Conservation (phyloP, 495 filamentous ascomycete species). For the Penicillium robsamsonii region DNA sequence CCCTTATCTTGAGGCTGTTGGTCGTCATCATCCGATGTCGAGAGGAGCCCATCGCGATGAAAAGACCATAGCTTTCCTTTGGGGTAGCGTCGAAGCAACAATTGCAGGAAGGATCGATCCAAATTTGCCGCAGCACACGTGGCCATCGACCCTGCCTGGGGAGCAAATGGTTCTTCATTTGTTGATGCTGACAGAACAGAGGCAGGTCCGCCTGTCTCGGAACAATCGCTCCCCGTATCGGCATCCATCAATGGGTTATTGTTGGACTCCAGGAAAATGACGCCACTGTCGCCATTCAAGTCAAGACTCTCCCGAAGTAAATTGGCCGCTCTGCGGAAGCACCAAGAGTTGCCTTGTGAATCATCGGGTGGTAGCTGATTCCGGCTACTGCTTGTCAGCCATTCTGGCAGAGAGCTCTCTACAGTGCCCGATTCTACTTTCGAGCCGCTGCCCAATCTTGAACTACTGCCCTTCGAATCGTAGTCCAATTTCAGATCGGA, state of each 20-base stretch:
- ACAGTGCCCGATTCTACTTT: conserved; percentile 24
- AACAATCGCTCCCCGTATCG: conserved; percentile 37
- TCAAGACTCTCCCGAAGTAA: conserved; percentile 57
- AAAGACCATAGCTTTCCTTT: conserved; percentile 66
- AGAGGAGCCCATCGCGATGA: conserved; percentile 49
- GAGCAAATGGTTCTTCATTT: conserved; percentile 41
- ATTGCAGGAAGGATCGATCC: conserved; percentile 45
- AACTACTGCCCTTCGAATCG: background rate
- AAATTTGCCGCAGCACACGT: conserved; percentile 36
- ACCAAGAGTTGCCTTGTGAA: conserved; percentile 42
- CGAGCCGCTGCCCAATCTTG: conserved; percentile 5
- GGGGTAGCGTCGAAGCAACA: conserved; percentile 57
- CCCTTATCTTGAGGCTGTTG: conserved; percentile 24
- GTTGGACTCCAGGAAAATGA: conserved; percentile 52
- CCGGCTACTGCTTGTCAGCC: conserved; percentile 34
- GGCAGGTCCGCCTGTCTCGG: conserved; percentile 32
- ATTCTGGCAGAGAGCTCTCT: conserved; percentile 38
- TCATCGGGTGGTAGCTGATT: conserved; percentile 39
- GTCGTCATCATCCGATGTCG: conserved; percentile 44
- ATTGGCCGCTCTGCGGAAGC: conserved; percentile 56
- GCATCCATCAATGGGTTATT: conserved; percentile 30
- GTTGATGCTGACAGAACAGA: conserved; percentile 40
- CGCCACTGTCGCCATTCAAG: conserved; percentile 49
- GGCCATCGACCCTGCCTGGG: conserved; percentile 31
- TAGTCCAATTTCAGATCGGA: conserved; percentile 22